phyloP scores from a whole-genome alignment of 192 early-diverging fungal genomes.

The Piromyces finnis region DNA sequence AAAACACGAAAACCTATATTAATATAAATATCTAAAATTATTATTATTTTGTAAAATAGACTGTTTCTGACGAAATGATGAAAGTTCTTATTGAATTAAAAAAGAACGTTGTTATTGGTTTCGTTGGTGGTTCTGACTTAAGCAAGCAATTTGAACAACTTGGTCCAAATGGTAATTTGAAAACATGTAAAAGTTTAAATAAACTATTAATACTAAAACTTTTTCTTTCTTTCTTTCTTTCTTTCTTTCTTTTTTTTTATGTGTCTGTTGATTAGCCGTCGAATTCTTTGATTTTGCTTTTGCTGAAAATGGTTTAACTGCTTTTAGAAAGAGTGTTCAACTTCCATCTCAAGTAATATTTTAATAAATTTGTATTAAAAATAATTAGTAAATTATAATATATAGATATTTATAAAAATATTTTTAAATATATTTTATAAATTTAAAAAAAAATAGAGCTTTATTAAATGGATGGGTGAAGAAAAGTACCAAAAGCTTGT shows the following conservation, averaged over 20 bases:
- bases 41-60: conserved; percentile 9
- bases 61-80: conserved; percentile 59
- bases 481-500: conserved; percentile 76
- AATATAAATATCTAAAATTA: too few species aligned
- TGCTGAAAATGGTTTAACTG: conserved; percentile 93
- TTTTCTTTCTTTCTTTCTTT: too few species aligned
- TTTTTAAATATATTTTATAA: neutral
- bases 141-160: conserved; percentile 92
- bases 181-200: too few species aligned
- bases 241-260: too few species aligned
- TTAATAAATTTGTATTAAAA: too few species aligned
- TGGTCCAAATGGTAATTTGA: conserved; percentile 62
- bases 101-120: conserved; percentile 82
- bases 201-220: too few species aligned
- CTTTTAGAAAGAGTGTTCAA: conserved; percentile 57
- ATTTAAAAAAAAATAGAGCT: conserved; percentile 40
- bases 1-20: too few species aligned
- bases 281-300: conserved; percentile 88
- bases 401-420: too few species aligned
- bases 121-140: conserved; percentile 91
- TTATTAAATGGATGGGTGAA: conserved; percentile 81
- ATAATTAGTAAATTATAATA: too few species aligned
- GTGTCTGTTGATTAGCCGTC: conserved; percentile 44
- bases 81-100: conserved; percentile 57
- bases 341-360: conserved; percentile 44